Conservation (phyloP, 2,329 filamentous ascomycete species). For the Fusarium albidum region DNA sequence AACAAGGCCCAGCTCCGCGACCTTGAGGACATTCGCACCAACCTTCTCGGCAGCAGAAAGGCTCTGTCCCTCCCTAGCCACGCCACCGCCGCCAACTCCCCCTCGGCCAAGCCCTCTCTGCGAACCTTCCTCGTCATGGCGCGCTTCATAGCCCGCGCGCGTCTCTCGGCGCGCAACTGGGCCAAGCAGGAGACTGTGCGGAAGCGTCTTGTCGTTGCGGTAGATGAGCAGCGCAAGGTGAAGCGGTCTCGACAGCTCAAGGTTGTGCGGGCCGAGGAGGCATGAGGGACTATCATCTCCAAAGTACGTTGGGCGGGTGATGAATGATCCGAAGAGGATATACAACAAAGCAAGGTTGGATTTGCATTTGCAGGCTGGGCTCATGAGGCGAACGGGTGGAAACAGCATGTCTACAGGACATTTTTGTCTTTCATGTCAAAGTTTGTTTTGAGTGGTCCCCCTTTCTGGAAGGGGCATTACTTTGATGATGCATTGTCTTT, state of each 20-base stretch:
- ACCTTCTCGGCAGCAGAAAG: conserved; percentile 50
- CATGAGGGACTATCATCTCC: conserved; percentile 15
- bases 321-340: conserved; percentile 3
- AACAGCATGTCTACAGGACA: neutral
- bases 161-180: conserved; percentile 58
- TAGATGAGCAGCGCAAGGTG: conserved; percentile 55
- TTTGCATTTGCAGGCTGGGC: conserved; percentile 2
- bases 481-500: conserved; percentile 4
- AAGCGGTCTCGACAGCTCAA: conserved; percentile 52
- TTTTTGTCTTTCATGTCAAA: conserved; percentile 8
- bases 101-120: conserved; percentile 43
- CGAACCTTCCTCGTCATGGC: conserved; percentile 56
- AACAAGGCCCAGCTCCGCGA: conserved; percentile 92
- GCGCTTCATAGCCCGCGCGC: conserved; percentile 62
- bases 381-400: conserved; percentile 3
- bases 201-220: conserved; percentile 56
- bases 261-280: conserved; percentile 52
- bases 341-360: neutral
- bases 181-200: conserved; percentile 60
- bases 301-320: no score
- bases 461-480: neutral
- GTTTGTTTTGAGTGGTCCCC: neutral
- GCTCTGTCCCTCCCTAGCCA: conserved; percentile 43
- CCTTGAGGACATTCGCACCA: conserved; percentile 77
- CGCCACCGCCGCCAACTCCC: conserved; percentile 19